A percentile compares a stretch with the other conserved stretches of the same genome.
These are phyloP conservation scores for Lyophyllum atratum DNA, from an alignment of 768 basidiomycete species.

Conservation along the genomic window DNA sequence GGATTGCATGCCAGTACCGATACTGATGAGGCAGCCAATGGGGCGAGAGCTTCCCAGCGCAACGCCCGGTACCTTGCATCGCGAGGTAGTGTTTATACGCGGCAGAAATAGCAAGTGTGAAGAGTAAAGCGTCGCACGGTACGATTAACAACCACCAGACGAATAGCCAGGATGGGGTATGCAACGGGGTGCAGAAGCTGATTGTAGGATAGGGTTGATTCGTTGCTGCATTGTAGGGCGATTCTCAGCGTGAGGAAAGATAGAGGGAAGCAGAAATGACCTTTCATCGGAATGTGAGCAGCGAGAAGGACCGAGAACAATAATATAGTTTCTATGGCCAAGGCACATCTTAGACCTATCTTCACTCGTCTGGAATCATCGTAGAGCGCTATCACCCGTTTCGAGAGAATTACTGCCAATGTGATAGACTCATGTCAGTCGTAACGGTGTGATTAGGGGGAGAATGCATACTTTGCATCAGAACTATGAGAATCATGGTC, in stretches of 20 bases:
- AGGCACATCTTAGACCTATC: neutral
- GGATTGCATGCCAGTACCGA: conserved; percentile 16
- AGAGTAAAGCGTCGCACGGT: conserved; percentile 1
- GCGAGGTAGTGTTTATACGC: neutral
- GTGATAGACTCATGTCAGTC: neutral
- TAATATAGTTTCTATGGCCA: neutral
- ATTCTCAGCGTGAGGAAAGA: neutral
- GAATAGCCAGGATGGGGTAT: conserved; percentile 1
- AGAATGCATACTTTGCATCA: conserved; percentile 6
- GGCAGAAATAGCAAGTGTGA: neutral
- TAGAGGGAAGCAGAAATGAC: neutral
- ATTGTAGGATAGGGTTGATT: neutral
- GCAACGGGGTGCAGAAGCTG: neutral
- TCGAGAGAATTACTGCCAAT: neutral
- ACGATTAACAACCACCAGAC: conserved; percentile 8
- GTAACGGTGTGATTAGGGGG: neutral
- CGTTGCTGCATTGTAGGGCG: neutral
- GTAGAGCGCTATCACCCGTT: neutral
- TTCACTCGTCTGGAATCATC: neutral
- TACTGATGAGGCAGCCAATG: conserved; percentile 9
- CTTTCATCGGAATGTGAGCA: neutral
- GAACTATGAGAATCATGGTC: conserved; percentile 1
- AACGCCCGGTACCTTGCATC: neutral
- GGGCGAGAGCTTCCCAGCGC: conserved; percentile 12
- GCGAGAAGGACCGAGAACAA: neutral